Conservation (phyloP, 495 filamentous ascomycete species). For the Jackrogersella multiformis region DNA sequence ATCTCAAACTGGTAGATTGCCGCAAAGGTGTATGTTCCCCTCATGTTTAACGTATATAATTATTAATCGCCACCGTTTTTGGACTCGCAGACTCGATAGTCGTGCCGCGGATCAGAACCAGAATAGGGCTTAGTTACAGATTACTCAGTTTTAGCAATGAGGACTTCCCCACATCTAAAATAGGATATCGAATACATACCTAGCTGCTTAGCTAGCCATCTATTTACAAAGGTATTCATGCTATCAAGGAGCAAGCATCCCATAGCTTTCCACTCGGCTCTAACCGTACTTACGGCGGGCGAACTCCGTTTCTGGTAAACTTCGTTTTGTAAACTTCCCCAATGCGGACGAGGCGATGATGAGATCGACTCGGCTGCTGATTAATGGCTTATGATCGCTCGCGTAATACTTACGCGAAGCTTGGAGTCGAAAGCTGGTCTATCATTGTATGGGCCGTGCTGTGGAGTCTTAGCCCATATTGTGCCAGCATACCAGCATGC, state of each 20-base stretch:
- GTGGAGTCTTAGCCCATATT: neutral
- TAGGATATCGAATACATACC: neutral
- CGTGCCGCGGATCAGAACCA: neutral
- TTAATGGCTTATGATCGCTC: constrained; percentile 34
- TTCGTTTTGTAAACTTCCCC: constrained; percentile 6
- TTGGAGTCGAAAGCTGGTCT: constrained; percentile 5
- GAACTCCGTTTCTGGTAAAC: constrained; percentile 4
- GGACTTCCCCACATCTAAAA: neutral
- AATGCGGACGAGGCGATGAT: constrained; percentile 21
- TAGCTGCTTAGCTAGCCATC: too few species aligned
- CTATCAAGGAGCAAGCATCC: too few species aligned
- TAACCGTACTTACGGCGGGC: constrained; percentile 4
- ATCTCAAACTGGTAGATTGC: constrained; percentile 33
- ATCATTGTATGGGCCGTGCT: constrained; percentile 8
- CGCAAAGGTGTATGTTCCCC: constrained; percentile 12
- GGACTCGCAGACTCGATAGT: neutral
- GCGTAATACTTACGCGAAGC: constrained; percentile 36
- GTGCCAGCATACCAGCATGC: too few species aligned
- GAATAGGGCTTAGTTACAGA: constrained; percentile 9
- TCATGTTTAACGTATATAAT: constrained; percentile 27
- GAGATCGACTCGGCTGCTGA: constrained; percentile 21
- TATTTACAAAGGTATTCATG: too few species aligned
- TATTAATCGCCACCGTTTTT: neutral
- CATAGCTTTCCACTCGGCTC: too few species aligned
- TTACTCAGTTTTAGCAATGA: constrained; percentile 2